Conservation (phyloP, 148 eudicot species). For the Vaccinium vitisidaea region DNA sequence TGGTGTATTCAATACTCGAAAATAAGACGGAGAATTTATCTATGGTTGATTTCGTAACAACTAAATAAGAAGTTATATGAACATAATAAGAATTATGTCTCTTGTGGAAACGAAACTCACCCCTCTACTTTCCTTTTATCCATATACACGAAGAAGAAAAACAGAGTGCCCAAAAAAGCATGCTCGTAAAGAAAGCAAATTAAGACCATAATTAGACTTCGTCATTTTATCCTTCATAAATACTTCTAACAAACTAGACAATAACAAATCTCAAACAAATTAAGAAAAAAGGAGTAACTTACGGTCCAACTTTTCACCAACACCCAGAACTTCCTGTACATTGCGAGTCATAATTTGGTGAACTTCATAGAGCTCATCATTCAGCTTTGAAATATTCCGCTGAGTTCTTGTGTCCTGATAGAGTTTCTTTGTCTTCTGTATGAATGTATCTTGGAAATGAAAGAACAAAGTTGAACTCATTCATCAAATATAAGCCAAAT, state of each 20-base stretch:
- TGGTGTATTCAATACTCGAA: neutral
- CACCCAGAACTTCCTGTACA: slow-evolving; percentile 98
- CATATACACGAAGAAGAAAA: neutral
- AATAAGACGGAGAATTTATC: neutral
- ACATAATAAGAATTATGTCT: too few relatives aligned
- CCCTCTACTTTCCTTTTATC: neutral
- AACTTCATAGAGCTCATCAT: slow-evolving; percentile 97
- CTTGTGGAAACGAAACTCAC: neutral
- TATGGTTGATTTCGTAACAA: neutral
- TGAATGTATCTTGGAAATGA: slow-evolving; percentile 67
- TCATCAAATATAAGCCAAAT: slow-evolving; percentile 15
- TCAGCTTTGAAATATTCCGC: slow-evolving; percentile 85
- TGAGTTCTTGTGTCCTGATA: slow-evolving; percentile 95
- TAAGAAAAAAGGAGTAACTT: slow-evolving; percentile 36
- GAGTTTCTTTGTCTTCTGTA: slow-evolving; percentile 87
- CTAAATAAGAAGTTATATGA: too few relatives aligned
- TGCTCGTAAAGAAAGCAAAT: neutral
- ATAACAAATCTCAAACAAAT: neutral
- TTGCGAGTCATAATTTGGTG: slow-evolving; percentile 99
- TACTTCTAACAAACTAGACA: neutral
- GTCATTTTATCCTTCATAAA: neutral
- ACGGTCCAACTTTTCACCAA: slow-evolving; percentile 99
- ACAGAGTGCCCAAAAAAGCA: slow-evolving; percentile 2
- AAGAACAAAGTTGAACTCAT: slow-evolving; percentile 1
- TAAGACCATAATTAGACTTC: neutral